These are phyloP conservation scores for Stagonosporopsis chrysanthemi DNA, from an alignment of 2,329 filamentous ascomycete genomes.

Conservation along the genomic window DNA sequence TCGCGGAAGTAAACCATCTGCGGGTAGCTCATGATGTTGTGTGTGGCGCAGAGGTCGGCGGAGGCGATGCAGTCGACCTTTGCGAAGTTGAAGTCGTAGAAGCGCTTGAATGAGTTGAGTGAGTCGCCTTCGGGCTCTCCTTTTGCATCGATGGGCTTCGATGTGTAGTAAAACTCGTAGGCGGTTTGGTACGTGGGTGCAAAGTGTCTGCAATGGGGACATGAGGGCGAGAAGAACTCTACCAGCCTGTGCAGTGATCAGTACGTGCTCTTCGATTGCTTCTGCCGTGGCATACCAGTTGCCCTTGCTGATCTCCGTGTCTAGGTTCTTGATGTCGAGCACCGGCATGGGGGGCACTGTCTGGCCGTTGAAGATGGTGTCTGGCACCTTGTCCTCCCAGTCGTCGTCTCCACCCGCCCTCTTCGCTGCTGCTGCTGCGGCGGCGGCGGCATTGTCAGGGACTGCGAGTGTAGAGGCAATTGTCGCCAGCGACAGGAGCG, in stretches of 20 bases:
- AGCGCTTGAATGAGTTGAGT: slow-evolving; percentile 75
- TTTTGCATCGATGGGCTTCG: slow-evolving; percentile 67
- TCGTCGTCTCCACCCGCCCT: slow-evolving; percentile 32
- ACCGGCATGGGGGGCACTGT: slow-evolving; percentile 71
- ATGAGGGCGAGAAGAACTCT: slow-evolving; percentile 61
- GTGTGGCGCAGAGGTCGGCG: slow-evolving; percentile 75
- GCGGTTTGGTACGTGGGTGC: slow-evolving; percentile 89
- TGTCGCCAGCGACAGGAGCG: slow-evolving; percentile 50
- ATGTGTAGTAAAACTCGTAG: slow-evolving; percentile 96
- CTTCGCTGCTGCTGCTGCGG: slow-evolving; percentile 6
- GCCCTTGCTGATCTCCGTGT: slow-evolving; percentile 67
- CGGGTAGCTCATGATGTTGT: slow-evolving; percentile 75
- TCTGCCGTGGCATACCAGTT: slow-evolving; percentile 64
- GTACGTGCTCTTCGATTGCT: not conserved
- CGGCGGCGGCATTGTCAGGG: slow-evolving; percentile 22
- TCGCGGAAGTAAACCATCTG: slow-evolving; percentile 82
- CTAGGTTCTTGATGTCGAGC: slow-evolving; percentile 65
- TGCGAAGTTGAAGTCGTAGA: slow-evolving; percentile 89
- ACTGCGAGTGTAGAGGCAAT: slow-evolving; percentile 39
- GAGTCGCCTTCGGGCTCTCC: slow-evolving; percentile 58
- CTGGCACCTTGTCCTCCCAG: slow-evolving; percentile 39
- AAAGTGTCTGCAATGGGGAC: slow-evolving; percentile 77
- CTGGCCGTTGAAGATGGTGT: slow-evolving; percentile 71
- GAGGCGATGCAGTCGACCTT: slow-evolving; percentile 85
- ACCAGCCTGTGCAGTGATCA: slow-evolving; percentile 48